Base-by-base conservation (phyloP, 805 yeast species). In the Wickerhamiella sergipiensis region DNA sequence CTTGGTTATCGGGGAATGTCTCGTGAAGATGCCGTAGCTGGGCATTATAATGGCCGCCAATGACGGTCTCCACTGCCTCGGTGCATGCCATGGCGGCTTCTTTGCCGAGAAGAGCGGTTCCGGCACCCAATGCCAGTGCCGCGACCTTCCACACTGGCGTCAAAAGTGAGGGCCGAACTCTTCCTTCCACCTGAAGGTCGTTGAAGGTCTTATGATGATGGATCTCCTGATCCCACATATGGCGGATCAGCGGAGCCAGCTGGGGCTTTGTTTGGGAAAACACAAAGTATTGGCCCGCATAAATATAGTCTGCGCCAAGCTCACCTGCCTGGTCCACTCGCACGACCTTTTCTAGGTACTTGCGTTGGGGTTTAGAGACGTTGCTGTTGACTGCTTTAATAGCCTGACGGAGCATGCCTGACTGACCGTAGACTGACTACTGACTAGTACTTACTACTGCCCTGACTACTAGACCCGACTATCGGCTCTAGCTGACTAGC, bases 51-150 rank as follows among this genome's bases (percentile, higher is more conserved):
- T 92, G 98, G 1, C 85, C 85, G 1, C 98, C 98, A 64, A 92
- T 92, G 6, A 92, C 97, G 0, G 98, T 92, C 67, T 92, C 98
- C 1, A 92, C 97, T 0, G 97, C 97, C 53, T 89, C 97, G 0
- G 98, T 92, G 65, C 98, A 92, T 1, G 98, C 97, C 98, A 92
- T 92, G 2, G 98, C 97, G 2, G 95, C 97, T 64, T 90, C 96
- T 61, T 87, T 86, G 17, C 96, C 83, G 55, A 88, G 67, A 50
- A 84, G 59, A 0, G 95, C 97, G 0, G 97, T 92, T 1, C 81
- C 83, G 1, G 79, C 78, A 3, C 98, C 98, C 71, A 92, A 73
- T 0, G 81, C 80, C 47, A 83, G 73, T 0, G 98, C 97, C 3
- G 97, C 97, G 0, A 77, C 66, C 64, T 85, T 88, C 98, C 98